Conservation (phyloP, 345 rosid species). For the Syzygium oleosum region DNA sequence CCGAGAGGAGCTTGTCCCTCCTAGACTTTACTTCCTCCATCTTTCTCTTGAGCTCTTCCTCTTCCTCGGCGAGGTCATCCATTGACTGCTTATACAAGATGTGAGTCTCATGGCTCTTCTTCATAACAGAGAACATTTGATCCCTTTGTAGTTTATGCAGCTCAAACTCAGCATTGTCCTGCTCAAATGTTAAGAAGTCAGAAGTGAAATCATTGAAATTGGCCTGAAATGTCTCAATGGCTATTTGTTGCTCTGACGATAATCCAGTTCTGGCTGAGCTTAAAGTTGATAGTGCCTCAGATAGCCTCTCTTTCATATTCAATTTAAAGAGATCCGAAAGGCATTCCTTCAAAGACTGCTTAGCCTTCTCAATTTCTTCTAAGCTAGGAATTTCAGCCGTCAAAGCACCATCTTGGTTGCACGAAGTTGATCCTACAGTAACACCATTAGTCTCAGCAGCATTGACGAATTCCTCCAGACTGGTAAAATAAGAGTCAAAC, state of each 20-base stretch:
- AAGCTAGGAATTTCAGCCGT: neutral
- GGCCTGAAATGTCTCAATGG: neutral
- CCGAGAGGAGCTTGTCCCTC: neutral
- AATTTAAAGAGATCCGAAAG: neutral
- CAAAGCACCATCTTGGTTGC: neutral
- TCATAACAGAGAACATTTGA: neutral
- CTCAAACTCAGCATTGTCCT: neutral
- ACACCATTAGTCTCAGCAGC: neutral
- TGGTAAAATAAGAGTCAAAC: neutral
- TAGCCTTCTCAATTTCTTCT: neutral
- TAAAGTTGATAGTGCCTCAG: neutral
- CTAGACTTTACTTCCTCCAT: neutral
- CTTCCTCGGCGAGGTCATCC: neutral
- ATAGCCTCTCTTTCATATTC: neutral
- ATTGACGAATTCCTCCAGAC: neutral
- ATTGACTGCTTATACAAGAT: neutral
- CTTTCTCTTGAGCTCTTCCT: neutral
- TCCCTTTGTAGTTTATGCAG: neutral
- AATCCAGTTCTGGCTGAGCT: neutral
- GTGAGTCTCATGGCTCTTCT: neutral
- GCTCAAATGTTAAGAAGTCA: neutral
- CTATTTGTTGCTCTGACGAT: neutral
- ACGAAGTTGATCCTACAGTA: neutral
- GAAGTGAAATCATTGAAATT: neutral
- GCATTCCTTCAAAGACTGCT: neutral